Evolutionary conservation across 2,329 filamentous ascomycete species (phyloP).

Genomic region (Blastomyces parvus): DNA sequence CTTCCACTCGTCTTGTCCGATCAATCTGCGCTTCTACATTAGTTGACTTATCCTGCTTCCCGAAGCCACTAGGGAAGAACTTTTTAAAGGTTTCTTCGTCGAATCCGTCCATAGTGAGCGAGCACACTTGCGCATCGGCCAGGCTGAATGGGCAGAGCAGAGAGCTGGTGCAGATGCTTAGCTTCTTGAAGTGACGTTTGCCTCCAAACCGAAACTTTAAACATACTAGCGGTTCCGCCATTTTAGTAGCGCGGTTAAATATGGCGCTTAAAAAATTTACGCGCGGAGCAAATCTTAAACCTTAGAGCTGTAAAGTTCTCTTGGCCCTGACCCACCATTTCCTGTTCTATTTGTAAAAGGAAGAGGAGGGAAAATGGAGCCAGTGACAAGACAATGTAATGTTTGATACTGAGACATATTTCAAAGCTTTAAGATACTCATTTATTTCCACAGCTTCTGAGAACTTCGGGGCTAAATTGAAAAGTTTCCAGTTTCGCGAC

Average conservation of each 20-base stretch:
- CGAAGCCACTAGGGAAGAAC: slow-evolving; percentile 75
- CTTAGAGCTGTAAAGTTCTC: not conserved
- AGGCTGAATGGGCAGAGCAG: not conserved
- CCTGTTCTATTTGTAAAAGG: not conserved
- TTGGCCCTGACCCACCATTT: too few relatives aligned
- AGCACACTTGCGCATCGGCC: not conserved
- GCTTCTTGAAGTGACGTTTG: not conserved
- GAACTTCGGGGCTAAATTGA: not conserved
- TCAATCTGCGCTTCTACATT: slow-evolving; percentile 75
- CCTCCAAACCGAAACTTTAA: not conserved
- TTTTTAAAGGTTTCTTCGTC: slow-evolving; percentile 40
- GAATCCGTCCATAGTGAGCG: slow-evolving; percentile 31
- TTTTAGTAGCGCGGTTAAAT: not conserved
- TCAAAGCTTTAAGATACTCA: not conserved
- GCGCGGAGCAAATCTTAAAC: not conserved
- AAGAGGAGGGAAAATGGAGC: not conserved
- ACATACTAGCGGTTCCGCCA: not conserved
- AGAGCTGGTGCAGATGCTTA: not conserved
- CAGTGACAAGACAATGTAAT: not conserved
- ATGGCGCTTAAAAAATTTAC: not conserved
- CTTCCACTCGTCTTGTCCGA: slow-evolving; percentile 54
- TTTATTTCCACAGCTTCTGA: not conserved
- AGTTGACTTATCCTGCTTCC: slow-evolving; percentile 64
- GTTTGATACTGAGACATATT: not conserved
- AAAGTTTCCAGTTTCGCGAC: not conserved